Evolutionary conservation across 345 rosid species (phyloP).

Genomic region (Lumnitzera littorea): DNA sequence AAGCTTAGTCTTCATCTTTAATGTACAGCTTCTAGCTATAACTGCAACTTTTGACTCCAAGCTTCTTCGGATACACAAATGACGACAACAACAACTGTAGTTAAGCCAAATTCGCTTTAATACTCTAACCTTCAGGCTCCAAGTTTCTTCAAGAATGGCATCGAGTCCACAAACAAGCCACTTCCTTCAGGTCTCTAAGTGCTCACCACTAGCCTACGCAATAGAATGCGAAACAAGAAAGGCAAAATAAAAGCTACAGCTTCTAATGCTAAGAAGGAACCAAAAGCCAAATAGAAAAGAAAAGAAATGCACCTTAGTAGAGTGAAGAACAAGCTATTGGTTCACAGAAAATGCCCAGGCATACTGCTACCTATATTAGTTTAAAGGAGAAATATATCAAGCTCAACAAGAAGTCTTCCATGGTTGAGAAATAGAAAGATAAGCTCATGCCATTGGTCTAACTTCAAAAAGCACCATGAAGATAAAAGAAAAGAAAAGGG

Average conservation of each 20-base stretch:
- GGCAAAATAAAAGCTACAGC: constrained; percentile 9
- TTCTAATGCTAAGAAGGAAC: constrained; percentile 10
- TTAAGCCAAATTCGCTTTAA: no score
- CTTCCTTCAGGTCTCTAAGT: no score
- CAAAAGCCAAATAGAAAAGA: constrained; percentile 14
- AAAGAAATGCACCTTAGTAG: constrained; percentile 22
- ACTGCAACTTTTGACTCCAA: no score
- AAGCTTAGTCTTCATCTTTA: no score
- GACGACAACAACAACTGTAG: no score
- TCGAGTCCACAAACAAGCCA: no score
- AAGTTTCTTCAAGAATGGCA: no score
- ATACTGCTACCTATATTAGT: constrained; percentile 65
- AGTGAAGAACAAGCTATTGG: constrained; percentile 10
- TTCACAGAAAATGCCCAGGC: constrained; percentile 44
- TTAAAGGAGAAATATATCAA: constrained; percentile 53
- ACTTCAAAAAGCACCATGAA: constrained; percentile 14
- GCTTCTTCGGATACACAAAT: no score
- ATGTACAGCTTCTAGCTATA: no score
- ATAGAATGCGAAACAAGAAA: constrained; percentile 7
- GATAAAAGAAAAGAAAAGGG: constrained; percentile 4
- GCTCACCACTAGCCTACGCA: no score
- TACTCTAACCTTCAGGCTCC: no score
- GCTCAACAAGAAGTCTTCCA: constrained; percentile 27
- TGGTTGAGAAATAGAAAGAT: constrained; percentile 39
- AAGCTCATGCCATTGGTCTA: constrained; percentile 26